Conservation (phyloP, 139 green algal genomes). For the Mesostigma viride region DNA sequence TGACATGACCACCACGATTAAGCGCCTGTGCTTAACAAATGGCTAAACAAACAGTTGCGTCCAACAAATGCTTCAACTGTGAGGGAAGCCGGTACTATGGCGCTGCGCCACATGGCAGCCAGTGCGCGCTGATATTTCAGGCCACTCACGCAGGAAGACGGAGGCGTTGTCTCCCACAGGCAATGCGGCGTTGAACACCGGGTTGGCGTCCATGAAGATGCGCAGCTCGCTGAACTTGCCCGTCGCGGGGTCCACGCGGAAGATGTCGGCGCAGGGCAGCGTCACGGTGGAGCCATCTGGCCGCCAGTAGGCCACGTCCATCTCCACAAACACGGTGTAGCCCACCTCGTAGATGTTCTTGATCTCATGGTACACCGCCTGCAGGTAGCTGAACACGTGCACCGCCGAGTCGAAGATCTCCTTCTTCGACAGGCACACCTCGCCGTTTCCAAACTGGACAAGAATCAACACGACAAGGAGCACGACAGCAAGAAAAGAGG, state of each 20-base stretch:
- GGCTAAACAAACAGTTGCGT: no score
- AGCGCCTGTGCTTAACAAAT: no score
- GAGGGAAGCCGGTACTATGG: no score
- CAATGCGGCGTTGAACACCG: not conserved
- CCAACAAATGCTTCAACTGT: no score
- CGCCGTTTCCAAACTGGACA: not conserved
- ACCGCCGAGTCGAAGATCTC: not conserved
- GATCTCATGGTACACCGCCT: not conserved
- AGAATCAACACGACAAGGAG: no score
- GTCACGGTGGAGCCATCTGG: not conserved
- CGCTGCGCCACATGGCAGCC: no score
- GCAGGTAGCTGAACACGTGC: not conserved
- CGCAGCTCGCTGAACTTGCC: conserved; percentile 2
- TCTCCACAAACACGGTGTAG: conserved; percentile 3
- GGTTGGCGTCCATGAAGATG: conserved; percentile 2
- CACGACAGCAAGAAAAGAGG: no score
- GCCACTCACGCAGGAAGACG: no score
- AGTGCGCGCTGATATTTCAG: no score
- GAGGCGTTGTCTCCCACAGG: not conserved
- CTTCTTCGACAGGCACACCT: not conserved
- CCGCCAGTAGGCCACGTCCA: not conserved
- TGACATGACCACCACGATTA: no score
- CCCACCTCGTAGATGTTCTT: not conserved
- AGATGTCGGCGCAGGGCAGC: not conserved
- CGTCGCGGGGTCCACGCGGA: not conserved